Base-by-base conservation (phyloP, 2,329 filamentous ascomycete species). In the Ophiostoma sp. region DNA sequence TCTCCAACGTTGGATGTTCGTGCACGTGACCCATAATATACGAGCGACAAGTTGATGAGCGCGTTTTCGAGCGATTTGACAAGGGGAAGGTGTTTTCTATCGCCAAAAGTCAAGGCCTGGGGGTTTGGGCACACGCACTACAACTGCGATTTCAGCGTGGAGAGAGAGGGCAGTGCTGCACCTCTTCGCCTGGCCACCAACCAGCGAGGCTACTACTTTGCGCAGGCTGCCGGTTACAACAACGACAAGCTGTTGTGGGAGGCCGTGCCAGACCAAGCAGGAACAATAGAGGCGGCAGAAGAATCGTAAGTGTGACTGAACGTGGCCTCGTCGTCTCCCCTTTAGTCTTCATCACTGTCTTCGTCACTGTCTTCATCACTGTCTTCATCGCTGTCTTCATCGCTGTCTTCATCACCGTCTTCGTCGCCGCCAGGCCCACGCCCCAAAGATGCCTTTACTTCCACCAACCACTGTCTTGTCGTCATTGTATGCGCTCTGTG, bases 121-220 rank as follows among this genome's bases (percentile, higher is more conserved):
- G 82, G 78, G 0, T 84, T 84, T 75, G 82, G 83, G 0, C 82
- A 85, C 71, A 84, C 82, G 13, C 82, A 84, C 72, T 83, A 77
- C 73, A 83, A 81, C 70, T 83, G 81, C 73, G 78, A 80, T 54
- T 81, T 80, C 70, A 35, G 70, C 4, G 76, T 70, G 7, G 74
- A 74, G 13, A 31, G 73, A 36, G 62, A 17, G 1, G 64, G 48
- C 0, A 74, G 69, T 11, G 70, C 57, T 0, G 67, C n/a, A 3
- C 74, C 74, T 4, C 76, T 80, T 69, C 76, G 80, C n/a, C 39
- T 75, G 31, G 60, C 71, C 31, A 72, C 74, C 5, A 77, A 77
- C 64, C 76, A 77, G 69, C 67, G 73, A 7, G 75, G 76, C 3
- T 75, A 75, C 67, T 74, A 73, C 11, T 81, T 80, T 73, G 72